phyloP scores from a whole-genome alignment of 257 asterid genomes.

The Solanum okadae region DNA sequence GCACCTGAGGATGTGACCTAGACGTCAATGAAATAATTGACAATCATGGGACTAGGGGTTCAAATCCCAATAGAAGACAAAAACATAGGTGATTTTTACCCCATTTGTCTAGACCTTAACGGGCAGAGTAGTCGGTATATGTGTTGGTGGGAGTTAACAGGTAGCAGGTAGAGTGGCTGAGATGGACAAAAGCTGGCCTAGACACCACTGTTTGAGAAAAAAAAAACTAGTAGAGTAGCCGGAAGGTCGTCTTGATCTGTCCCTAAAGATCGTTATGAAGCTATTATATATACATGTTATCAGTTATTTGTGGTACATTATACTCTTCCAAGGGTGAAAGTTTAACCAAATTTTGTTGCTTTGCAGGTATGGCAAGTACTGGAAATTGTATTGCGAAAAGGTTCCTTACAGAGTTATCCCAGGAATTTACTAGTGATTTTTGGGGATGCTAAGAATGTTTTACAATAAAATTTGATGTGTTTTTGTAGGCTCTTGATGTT shows the following conservation, averaged over 20 bases:
- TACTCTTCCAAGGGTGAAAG: background rate
- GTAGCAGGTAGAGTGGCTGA: background rate
- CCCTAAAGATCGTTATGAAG: background rate
- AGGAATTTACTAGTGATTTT: slow-evolving; percentile 52
- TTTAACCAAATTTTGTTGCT: background rate
- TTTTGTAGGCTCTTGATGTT: background rate
- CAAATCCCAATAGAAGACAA: background rate
- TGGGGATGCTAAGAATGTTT: background rate
- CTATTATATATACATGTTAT: background rate
- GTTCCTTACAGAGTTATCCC: slow-evolving; percentile 69
- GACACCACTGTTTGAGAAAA: background rate
- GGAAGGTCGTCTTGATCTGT: background rate
- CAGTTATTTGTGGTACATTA: background rate
- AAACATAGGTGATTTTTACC: background rate
- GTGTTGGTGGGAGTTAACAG: background rate
- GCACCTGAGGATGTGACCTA: background rate
- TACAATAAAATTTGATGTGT: background rate
- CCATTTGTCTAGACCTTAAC: background rate
- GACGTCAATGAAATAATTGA: background rate
- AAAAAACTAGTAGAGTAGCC: background rate
- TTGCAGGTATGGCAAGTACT: slow-evolving; percentile 84
- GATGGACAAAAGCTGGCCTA: background rate
- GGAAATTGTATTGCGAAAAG: slow-evolving; percentile 90
- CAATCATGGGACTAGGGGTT: background rate
- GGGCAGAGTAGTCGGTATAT: background rate